Percentiles rank a stretch among this genome's conserved stretches.
Conservation (phyloP, 1,284 basidiomycete genomes). For the Cryptococcus wingfieldii region DNA sequence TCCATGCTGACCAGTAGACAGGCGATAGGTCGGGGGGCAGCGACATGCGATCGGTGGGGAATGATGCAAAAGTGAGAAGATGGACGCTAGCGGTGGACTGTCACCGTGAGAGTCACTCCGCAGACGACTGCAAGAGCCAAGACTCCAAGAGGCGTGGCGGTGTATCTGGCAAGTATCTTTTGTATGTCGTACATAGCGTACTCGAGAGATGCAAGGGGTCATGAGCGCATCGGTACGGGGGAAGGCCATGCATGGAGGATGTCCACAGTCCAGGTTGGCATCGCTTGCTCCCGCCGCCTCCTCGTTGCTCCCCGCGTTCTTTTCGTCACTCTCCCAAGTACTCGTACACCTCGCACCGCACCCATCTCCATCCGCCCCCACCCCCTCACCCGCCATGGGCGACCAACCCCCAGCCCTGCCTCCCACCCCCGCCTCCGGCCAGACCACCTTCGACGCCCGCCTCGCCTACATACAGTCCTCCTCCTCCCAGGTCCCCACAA, state of each 20-base stretch:
- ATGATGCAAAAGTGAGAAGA: not conserved
- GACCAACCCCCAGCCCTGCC: not conserved
- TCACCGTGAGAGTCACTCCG: too few relatives aligned
- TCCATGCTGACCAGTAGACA: constrained; percentile 30
- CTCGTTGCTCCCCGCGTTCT: not conserved
- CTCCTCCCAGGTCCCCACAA: not conserved
- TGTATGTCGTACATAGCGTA: too few relatives aligned
- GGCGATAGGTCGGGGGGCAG: constrained; percentile 25
- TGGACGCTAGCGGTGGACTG: too few relatives aligned
- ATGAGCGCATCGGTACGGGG: too few relatives aligned
- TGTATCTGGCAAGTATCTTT: too few relatives aligned
- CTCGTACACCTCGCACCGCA: too few relatives aligned
- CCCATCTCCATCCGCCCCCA: not conserved
- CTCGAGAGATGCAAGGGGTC: too few relatives aligned
- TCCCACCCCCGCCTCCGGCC: not conserved
- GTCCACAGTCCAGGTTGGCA: too few relatives aligned
- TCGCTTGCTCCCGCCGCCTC: not conserved
- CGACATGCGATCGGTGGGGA: not conserved
- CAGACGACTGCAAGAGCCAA: too few relatives aligned
- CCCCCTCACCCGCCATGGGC: not conserved
- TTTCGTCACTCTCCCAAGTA: not conserved
- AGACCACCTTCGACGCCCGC: constrained; percentile 9
- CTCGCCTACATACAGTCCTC: constrained; percentile 6
- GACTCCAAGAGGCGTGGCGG: too few relatives aligned
- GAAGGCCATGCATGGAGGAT: too few relatives aligned